These are phyloP conservation scores for Paraphoma chrysanthemicola DNA, from an alignment of 2,329 filamentous ascomycete genomes.

Conservation along the genomic window DNA sequence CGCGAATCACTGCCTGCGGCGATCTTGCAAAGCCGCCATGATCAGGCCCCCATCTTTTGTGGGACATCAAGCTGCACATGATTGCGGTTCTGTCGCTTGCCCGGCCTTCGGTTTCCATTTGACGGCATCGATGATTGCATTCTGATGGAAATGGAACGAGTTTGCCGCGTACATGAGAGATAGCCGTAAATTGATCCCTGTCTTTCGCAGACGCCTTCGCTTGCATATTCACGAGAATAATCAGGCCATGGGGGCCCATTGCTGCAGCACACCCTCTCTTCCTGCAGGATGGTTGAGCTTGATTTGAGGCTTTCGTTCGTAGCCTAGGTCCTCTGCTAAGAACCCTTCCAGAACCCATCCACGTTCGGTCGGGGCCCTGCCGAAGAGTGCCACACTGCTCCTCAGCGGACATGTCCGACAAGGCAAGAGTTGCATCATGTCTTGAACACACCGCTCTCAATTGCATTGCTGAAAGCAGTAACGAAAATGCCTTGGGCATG, in stretches of 20 bases:
- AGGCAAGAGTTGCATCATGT: background rate
- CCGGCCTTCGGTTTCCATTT: background rate
- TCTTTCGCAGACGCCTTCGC: background rate
- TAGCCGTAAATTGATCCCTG: too few species aligned
- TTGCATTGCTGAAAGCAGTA: too few species aligned
- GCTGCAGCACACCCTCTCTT: slow-evolving; percentile 11
- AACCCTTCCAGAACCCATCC: slow-evolving; percentile 8
- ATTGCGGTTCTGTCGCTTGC: background rate
- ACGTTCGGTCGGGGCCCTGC: background rate
- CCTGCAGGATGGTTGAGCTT: slow-evolving; percentile 12
- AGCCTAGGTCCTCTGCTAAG: slow-evolving; percentile 1
- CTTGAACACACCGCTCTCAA: background rate
- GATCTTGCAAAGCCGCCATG: background rate
- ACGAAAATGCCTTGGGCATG: too few species aligned
- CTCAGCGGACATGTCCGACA: background rate
- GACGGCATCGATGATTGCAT: background rate
- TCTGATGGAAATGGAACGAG: background rate
- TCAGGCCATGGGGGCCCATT: slow-evolving; percentile 11
- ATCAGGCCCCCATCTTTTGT: background rate
- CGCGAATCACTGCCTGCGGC: slow-evolving; percentile 1
- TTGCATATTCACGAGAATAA: slow-evolving; percentile 11
- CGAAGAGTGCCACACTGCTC: background rate
- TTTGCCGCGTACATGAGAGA: background rate
- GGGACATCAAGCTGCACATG: background rate
- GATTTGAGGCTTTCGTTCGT: slow-evolving; percentile 18